Base-by-base conservation (phyloP, 1,284 basidiomycete species). In the Fomitiporia mediterranea region DNA sequence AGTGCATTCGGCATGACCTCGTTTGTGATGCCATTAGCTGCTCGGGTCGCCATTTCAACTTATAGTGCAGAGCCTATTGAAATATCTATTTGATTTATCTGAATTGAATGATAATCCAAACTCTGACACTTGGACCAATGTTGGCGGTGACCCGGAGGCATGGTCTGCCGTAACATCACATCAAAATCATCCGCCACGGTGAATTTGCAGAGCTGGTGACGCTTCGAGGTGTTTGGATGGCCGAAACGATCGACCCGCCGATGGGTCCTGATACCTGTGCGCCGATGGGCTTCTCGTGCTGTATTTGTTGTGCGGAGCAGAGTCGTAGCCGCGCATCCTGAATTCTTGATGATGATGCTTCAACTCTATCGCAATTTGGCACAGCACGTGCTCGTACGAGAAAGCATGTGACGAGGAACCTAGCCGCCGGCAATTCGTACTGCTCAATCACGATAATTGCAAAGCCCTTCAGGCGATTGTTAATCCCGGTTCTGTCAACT, bases 251-350 rank as follows among this genome's bases (percentile, higher is more conserved):
- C 43, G 43, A 44, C 43, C 43, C n/a, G 28, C 13, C 43, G 43
- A 44, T 44, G 43, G 43, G 43, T 9, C 43, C 43, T 44, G 17
- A 11, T 44, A 23, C 25, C 43, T 44, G 43, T 44, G 43, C 25
- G 21, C 32, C 32, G 32, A 13, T 13, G 32, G 32, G 13, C 32
- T 34, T 34, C 32, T 34, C 32, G 32, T 13, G 32, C 13, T 13
- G 6, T 6, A 13, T 34, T 34, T 13, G 32, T 13, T 34, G 32
- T 27, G 9, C 43, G 43, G 43, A 25, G 9, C 25, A 27, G n/a
- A 6, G n/a, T 27, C 23, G n/a, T 8, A 15, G 43, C 8, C 43
- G 23, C 11, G 28, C 23, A 21, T 44, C n/a, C 2, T 13, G 39
- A 44, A 23, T 21, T 9, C 43, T 28, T n/a, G n/a, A n/a, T n/a